Conservation (phyloP, 768 basidiomycete genomes). For the Leccinum boreale region DNA sequence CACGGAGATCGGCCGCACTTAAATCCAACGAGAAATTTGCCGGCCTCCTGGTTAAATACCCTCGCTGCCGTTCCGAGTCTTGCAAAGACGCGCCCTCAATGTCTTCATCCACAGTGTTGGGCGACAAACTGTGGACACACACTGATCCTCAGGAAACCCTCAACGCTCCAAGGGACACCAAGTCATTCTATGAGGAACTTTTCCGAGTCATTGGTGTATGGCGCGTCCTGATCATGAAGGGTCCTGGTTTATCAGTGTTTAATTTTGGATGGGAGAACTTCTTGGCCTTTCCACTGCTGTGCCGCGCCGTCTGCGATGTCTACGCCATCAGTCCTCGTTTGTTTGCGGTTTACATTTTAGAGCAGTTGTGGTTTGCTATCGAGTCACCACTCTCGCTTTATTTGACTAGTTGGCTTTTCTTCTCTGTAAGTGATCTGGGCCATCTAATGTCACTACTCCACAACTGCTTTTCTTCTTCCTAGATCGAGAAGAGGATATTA, state of each 20-base stretch:
- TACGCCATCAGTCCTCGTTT: slow-evolving; percentile 21
- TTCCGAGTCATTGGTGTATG: slow-evolving; percentile 24
- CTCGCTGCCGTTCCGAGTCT: not conserved
- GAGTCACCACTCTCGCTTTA: slow-evolving; percentile 19
- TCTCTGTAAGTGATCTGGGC: slow-evolving; percentile 11
- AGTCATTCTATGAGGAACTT: slow-evolving; percentile 10
- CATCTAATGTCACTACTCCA: not conserved
- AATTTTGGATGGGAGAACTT: slow-evolving; percentile 9
- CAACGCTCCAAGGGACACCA: not conserved
- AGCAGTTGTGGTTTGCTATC: slow-evolving; percentile 19
- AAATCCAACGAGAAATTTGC: not conserved
- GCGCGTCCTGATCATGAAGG: slow-evolving; percentile 20
- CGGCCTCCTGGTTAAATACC: not conserved
- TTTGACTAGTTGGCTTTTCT: slow-evolving; percentile 21
- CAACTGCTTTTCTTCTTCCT: not conserved
- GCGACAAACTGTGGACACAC: not conserved
- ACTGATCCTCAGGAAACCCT: not conserved
- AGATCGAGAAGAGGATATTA: slow-evolving; percentile 23
- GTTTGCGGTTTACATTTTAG: slow-evolving; percentile 9
- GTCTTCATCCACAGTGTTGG: not conserved
- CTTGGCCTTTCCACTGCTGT: slow-evolving; percentile 1
- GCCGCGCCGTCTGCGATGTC: slow-evolving; percentile 20
- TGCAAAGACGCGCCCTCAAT: not conserved
- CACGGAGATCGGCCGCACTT: too few species aligned
- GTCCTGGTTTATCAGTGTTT: slow-evolving; percentile 3